Evolutionary conservation across 257 asterid genomes (phyloP), one percentile per base, ranked within the genome.

Genomic region (Capsicum chinense): DNA sequence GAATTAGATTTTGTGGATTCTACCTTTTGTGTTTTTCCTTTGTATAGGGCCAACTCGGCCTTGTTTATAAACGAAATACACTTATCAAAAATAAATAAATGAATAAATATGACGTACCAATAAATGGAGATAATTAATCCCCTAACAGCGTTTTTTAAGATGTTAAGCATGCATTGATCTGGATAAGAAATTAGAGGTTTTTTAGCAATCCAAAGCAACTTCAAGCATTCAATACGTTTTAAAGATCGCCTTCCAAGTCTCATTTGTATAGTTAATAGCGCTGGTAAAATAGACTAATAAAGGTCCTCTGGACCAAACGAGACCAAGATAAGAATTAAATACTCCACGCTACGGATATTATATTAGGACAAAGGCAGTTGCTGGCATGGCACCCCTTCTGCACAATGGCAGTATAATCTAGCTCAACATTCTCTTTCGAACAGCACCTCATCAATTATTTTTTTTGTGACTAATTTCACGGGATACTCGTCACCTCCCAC

Each of bases 201-300:
- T 52, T 11, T 21, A 50, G 42, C 81, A 52, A 74, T 26, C 33
- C 33, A 26, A 26, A 26, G 33, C 33, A 26, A 26, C 2, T 26
- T 26, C 33, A 26, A 26, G 33, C 33, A 26, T 26, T 26, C 33
- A 26, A 26, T 26, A 26, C 33, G 33, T 26, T 2, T 26, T 26
- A 1, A 26, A 26, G 33, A 26, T 26, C 33, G 33, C 33, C 33
- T 26, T 26, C 33, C 33, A 26, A 26, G 33, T 26, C 33, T 26
- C 33, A n/a, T 19, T 62, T 9, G 21, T 62, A 37, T 14, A 13
- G 68, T 62, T 21, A 62, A 8, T 19, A 62, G 68, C 37, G 21
- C 68, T 62, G 11, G 74, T 42, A 9, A 71, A 17, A 67, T 67
- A 44, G 79, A 71, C 57, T n/a, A 71, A n/a, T 9, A 70, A 71